Conservation (phyloP, 1,284 basidiomycete species). For the Sparassis latifolia region DNA sequence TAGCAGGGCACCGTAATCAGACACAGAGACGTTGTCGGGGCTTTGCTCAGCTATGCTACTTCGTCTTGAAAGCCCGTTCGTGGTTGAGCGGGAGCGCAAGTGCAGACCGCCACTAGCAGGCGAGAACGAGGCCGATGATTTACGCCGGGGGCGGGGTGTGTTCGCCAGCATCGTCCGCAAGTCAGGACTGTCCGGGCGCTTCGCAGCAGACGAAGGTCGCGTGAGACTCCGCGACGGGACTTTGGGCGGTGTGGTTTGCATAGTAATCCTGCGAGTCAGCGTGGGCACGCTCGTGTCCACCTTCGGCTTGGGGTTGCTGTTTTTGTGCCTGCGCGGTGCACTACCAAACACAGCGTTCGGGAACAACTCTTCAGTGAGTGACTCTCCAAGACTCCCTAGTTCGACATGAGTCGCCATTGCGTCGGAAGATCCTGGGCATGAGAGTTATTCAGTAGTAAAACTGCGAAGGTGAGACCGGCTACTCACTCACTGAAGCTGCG, state of each 20-base stretch:
- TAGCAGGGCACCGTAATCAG: constrained; percentile 16
- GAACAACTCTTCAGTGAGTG: not conserved
- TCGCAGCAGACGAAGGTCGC: constrained; percentile 1
- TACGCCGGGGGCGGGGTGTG: constrained; percentile 37
- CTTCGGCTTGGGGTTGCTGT: constrained; percentile 10
- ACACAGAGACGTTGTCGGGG: constrained; percentile 13
- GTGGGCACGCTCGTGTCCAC: no score
- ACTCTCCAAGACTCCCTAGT: no score
- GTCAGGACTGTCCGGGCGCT: constrained; percentile 36
- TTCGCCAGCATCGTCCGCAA: constrained; percentile 38
- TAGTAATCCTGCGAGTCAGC: no score
- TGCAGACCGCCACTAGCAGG: not conserved
- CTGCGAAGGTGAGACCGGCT: no score
- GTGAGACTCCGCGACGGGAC: not conserved
- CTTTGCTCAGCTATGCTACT: no score
- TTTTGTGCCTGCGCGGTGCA: constrained; percentile 11
- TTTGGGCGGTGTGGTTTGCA: not conserved
- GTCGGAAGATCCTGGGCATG: no score
- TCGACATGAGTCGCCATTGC: no score
- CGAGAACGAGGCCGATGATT: constrained; percentile 15
- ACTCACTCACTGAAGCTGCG: no score
- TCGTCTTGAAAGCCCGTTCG: not conserved
- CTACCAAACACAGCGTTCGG: constrained; percentile 14
- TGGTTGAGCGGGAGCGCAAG: constrained; percentile 8
- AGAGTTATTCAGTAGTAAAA: no score